Percentiles rank a stretch among this genome's conserved stretches.
These are phyloP conservation scores for Triticum timopheevii DNA, from an alignment of 176 grass and related monocot species.

Conservation along the genomic window DNA sequence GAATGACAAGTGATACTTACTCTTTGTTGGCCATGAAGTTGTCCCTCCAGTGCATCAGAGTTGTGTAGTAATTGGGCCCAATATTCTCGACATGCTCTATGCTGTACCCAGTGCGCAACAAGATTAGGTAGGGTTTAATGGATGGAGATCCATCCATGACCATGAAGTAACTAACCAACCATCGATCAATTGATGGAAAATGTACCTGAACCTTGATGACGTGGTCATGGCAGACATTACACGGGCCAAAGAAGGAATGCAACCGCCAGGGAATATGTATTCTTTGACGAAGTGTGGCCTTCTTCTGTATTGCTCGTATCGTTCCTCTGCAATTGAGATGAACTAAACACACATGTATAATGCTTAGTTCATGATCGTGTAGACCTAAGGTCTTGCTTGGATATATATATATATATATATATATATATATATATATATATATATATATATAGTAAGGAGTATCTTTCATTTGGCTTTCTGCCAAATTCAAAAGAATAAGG, in stretches of 20 bases:
- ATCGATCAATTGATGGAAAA: neutral
- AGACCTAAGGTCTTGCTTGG: neutral
- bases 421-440: too few species aligned
- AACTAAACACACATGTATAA: neutral
- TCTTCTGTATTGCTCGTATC: neutral
- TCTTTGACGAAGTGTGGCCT: neutral
- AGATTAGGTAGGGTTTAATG: neutral
- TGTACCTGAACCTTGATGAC: neutral
- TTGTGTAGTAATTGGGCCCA: conserved; percentile 1
- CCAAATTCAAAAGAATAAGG: neutral
- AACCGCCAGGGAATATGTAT: neutral
- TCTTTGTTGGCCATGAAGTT: neutral
- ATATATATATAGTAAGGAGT: neutral
- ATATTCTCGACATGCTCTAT: neutral
- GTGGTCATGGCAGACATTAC: neutral
- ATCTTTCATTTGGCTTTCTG: neutral
- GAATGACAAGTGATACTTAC: neutral
- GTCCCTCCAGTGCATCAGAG: conserved; percentile 5
- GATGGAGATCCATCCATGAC: neutral
- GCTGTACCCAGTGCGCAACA: neutral
- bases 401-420: too few species aligned
- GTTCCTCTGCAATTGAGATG: neutral
- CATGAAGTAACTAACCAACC: neutral
- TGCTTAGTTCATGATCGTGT: neutral
- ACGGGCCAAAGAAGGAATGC: conserved; percentile 2